A percentile compares a stretch with the other conserved stretches of the same genome.
phyloP scores from a whole-genome alignment of 2,329 filamentous ascomycete species.

The Aspergillus thermomutatus region DNA sequence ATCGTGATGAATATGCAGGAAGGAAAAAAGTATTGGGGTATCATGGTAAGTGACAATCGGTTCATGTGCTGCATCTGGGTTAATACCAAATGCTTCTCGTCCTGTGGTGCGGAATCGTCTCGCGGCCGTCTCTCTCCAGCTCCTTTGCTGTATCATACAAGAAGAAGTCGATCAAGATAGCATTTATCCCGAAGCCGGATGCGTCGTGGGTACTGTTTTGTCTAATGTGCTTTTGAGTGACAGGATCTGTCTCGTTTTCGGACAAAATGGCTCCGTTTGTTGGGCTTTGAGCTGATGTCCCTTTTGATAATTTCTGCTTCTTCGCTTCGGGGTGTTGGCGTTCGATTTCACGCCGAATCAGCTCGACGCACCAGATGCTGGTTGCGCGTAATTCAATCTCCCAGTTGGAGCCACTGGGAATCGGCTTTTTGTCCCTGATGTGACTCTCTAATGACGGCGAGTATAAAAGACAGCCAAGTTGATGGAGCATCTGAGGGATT shows the following conservation, averaged over 20 bases:
- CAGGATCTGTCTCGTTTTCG: slow-evolving; percentile 9
- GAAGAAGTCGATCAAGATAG: slow-evolving; percentile 95
- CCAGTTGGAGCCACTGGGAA: slow-evolving; percentile 71
- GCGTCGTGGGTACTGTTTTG: slow-evolving; percentile 10
- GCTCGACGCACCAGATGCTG: slow-evolving; percentile 93
- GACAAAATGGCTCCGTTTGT: neutral
- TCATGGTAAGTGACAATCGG: neutral
- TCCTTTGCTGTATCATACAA: slow-evolving; percentile 93
- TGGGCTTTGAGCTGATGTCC: neutral
- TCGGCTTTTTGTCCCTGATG: slow-evolving; percentile 61
- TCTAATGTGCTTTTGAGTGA: slow-evolving; percentile 16
- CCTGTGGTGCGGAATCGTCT: slow-evolving; percentile 72
- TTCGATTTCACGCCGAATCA: slow-evolving; percentile 78
- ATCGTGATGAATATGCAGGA: neutral
- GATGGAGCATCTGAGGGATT: slow-evolving; percentile 87
- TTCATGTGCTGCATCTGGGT: neutral
- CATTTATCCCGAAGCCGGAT: slow-evolving; percentile 58
- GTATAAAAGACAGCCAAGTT: slow-evolving; percentile 77
- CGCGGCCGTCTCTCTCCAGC: slow-evolving; percentile 60
- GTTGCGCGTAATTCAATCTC: slow-evolving; percentile 88
- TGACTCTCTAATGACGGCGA: slow-evolving; percentile 73
- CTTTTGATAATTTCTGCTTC: slow-evolving; percentile 1
- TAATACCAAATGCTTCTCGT: slow-evolving; percentile 95
- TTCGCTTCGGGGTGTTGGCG: slow-evolving; percentile 66
- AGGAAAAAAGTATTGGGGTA: neutral